A percentile compares a stretch with the other conserved stretches of the same genome.
Evolutionary conservation across 352 stramenopile genomes (phyloP).

Genomic region (Phytopythium vexans): DNA sequence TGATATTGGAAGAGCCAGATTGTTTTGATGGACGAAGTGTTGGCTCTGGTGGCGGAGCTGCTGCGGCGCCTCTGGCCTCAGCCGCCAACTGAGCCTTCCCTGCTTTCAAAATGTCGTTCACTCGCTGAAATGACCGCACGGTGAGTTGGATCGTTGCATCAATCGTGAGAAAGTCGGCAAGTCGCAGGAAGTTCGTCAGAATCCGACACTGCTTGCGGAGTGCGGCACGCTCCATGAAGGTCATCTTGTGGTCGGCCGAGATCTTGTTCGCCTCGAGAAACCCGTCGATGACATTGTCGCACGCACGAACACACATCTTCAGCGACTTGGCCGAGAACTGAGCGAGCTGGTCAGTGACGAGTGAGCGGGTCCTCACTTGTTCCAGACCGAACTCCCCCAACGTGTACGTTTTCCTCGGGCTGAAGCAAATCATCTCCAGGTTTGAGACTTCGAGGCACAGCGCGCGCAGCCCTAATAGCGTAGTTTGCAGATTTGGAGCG

Average conservation of each 20-base stretch:
- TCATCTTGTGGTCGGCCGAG: slow-evolving; percentile 93
- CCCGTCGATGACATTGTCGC: slow-evolving; percentile 90
- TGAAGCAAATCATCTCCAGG: slow-evolving; percentile 70
- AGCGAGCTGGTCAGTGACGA: slow-evolving; percentile 55
- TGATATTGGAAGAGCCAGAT: neutral
- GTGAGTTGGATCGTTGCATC: slow-evolving; percentile 87
- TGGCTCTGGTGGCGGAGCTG: neutral
- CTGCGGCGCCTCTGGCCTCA: neutral
- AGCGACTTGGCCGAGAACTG: slow-evolving; percentile 69
- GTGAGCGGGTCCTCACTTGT: slow-evolving; percentile 49
- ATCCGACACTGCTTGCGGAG: slow-evolving; percentile 90
- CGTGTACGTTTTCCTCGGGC: slow-evolving; percentile 67
- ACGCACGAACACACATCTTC: slow-evolving; percentile 84
- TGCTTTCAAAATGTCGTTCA: slow-evolving; percentile 50
- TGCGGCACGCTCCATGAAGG: slow-evolving; percentile 94
- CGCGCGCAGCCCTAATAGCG: slow-evolving; percentile 68
- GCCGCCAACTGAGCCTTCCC: slow-evolving; percentile 34
- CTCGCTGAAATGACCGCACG: slow-evolving; percentile 63
- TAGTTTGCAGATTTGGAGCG: slow-evolving; percentile 76
- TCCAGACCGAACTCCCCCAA: slow-evolving; percentile 78
- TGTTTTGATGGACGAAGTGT: neutral
- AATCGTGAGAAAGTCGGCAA: slow-evolving; percentile 92
- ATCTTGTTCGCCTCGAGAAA: slow-evolving; percentile 93
- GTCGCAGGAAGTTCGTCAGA: slow-evolving; percentile 90
- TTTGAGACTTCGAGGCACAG: slow-evolving; percentile 72